Evolutionary conservation across 1,284 basidiomycete species (phyloP).

Genomic region (Ustilago hordei): DNA sequence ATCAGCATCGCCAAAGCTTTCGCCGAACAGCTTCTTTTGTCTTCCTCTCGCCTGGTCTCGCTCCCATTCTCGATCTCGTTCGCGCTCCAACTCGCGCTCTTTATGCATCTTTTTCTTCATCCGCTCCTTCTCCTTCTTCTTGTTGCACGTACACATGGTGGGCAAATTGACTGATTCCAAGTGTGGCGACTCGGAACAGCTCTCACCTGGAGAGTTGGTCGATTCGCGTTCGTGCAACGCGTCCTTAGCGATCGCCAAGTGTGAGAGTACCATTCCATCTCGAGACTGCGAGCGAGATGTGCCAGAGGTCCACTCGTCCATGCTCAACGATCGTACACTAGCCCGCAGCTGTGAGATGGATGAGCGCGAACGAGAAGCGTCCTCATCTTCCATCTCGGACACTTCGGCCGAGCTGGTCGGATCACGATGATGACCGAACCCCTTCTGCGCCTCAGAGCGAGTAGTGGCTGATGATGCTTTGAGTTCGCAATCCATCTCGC

Average conservation of each 20-base stretch:
- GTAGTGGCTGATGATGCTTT: not conserved
- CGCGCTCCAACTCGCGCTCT: conserved; percentile 50
- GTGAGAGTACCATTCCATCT: conserved; percentile 22
- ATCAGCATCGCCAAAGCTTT: conserved; percentile 47
- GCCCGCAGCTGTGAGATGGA: conserved; percentile 27
- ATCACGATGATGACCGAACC: not conserved
- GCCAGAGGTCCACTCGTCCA: conserved; percentile 27
- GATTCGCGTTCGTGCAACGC: conserved; percentile 39
- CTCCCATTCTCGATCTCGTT: conserved; percentile 55
- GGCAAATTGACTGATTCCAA: conserved; percentile 18
- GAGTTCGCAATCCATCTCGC: conserved; percentile 14
- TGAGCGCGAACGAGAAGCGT: conserved; percentile 16
- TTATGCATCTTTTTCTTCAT: conserved; percentile 50
- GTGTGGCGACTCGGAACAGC: conserved; percentile 43
- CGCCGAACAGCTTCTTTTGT: conserved; percentile 49
- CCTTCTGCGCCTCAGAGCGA: not conserved
- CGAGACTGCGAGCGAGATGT: conserved; percentile 27
- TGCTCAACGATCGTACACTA: conserved; percentile 44
- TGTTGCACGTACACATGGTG: conserved; percentile 45
- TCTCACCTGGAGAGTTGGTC: conserved; percentile 42
- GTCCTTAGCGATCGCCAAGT: conserved; percentile 9
- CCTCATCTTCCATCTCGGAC: conserved; percentile 42
- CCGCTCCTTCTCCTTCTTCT: conserved; percentile 50
- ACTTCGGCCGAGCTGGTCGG: conserved; percentile 23
- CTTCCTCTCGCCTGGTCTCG: conserved; percentile 44